Evolutionary conservation across 2,329 filamentous ascomycete genomes (phyloP).

Genomic region (Colletotrichum plurivorum): DNA sequence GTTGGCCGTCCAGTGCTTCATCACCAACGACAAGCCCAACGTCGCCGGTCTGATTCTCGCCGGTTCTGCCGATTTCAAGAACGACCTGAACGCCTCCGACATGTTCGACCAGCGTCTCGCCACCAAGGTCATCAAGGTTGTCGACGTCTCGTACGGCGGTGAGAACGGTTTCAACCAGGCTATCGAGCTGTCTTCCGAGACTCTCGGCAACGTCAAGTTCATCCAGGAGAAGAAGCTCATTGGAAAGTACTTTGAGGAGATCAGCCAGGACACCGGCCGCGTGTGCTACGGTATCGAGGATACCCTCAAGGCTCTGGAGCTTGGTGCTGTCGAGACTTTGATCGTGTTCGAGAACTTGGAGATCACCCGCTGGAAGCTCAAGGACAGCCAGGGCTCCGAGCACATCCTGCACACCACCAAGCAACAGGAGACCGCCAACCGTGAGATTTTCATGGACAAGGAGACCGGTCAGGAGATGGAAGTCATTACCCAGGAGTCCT

Average conservation of each 20-base stretch:
- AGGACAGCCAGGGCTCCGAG: conserved; percentile 80
- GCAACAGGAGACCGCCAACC: conserved; percentile 80
- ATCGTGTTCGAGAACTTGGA: conserved; percentile 99
- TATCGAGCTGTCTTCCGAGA: conserved; percentile 95
- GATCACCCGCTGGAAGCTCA: conserved; percentile 91
- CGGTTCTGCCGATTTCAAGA: conserved; percentile 99
- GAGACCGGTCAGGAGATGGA: conserved; percentile 98
- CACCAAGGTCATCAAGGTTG: conserved; percentile 98
- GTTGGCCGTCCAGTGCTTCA: conserved; percentile 98
- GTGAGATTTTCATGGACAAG: conserved; percentile 93
- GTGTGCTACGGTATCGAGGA: conserved; percentile 99
- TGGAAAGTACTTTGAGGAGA: conserved; percentile 98
- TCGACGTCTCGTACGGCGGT: conserved; percentile 98
- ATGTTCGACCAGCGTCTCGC: conserved; percentile 94
- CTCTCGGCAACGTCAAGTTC: conserved; percentile 98
- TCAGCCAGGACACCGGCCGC: conserved; percentile 96
- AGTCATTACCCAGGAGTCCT: conserved; percentile 85
- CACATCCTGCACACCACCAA: conserved; percentile 91
- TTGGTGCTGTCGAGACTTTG: conserved; percentile 92
- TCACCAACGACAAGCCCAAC: conserved; percentile 98
- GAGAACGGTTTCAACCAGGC: conserved; percentile 99
- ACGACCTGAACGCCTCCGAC: conserved; percentile 97
- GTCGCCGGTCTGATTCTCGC: conserved; percentile 95
- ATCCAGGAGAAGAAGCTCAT: conserved; percentile 99
- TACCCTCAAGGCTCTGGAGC: conserved; percentile 95